Evolutionary conservation across 164 flowering plant genomes (phyloP), one percentile per base, ranked within the genome.

Genomic region (Warburgia ugandensis): DNA sequence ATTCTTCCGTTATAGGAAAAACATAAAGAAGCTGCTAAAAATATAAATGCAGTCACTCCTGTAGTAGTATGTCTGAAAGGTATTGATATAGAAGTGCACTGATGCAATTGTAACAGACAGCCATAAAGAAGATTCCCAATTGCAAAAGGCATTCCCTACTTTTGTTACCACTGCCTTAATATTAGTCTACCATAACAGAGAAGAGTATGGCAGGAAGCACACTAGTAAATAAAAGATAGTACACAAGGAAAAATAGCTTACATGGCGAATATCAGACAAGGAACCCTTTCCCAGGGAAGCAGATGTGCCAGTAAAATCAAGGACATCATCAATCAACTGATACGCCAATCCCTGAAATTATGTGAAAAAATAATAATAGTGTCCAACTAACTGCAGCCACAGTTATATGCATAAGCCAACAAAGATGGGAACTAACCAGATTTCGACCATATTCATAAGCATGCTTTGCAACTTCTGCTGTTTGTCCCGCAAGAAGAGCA

Each of bases 241-340:
- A 45, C 10, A 25, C 6, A 11, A 38, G 40, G 29, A 51, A 19
- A 33, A 45, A 52, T 11, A 45, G 38, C 41, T 68, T 81, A 87
- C 95, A 78, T 86, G 95, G 64, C 81, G 91, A 29, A 92, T 85
- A 65, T 92, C 96, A 32, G 96, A 85, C 32, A 92, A 69, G 26
- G 95, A 79, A 46, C 94, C 95, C 77, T 92, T 92, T 54, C 98
- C 98, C 11, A 92, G 94, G 43, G 98, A 81, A 36, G 98, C 67
- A 42, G 95, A 83, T 63, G 98, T 88, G 65, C 96, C 98, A 0
- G 85, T 92, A 76, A 81, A 88, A 71, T 88, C 96, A 48, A 92
- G 89, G 33, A 88, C 84, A 56, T 92, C 98, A 54, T 92, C 98
- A 45, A 92, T 86, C 64, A 92, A 56, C 61, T 88, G 98, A 62